Conservation (phyloP, 805 yeast genomes). For the Ogataea angusta region DNA sequence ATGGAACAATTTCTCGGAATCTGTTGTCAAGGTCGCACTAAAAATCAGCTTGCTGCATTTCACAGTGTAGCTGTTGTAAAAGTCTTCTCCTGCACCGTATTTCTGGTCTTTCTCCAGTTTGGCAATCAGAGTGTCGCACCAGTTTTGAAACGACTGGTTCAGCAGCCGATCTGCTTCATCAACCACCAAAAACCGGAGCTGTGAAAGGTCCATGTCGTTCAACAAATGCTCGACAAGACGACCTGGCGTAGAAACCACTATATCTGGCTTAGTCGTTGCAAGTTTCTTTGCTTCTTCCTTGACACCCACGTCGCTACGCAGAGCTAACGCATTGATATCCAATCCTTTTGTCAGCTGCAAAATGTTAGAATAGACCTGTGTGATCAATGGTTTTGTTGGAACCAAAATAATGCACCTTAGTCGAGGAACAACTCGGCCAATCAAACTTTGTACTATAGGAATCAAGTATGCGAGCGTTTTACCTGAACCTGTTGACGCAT, state of each 20-base stretch:
- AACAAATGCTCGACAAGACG: constrained; percentile 72
- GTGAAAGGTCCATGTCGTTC: constrained; percentile 43
- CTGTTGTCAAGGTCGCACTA: constrained; percentile 91
- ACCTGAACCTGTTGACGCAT: constrained; percentile 96
- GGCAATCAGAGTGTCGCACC: constrained; percentile 63
- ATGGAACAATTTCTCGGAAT: constrained; percentile 78
- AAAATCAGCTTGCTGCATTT: constrained; percentile 66
- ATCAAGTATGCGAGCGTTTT: constrained; percentile 86
- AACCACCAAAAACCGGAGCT: constrained; percentile 60
- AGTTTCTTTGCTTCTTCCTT: constrained; percentile 61
- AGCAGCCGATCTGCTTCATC: constrained; percentile 83
- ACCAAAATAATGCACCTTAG: constrained; percentile 75
- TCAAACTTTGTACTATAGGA: constrained; percentile 73
- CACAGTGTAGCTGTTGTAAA: constrained; percentile 35
- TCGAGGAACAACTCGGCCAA: constrained; percentile 62
- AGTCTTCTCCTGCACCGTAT: constrained; percentile 17
- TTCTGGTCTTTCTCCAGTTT: constrained; percentile 37
- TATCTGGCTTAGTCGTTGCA: constrained; percentile 49
- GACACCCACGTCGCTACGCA: constrained; percentile 53
- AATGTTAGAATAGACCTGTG: constrained; percentile 73
- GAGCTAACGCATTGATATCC: constrained; percentile 56
- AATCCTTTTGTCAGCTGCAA: constrained; percentile 62
- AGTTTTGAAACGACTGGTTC: constrained; percentile 89
- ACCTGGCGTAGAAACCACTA: constrained; percentile 73
- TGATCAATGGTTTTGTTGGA: constrained; percentile 85